These are phyloP conservation scores for Amylocystis lapponica DNA, from an alignment of 768 basidiomycete species.

Conservation along the genomic window DNA sequence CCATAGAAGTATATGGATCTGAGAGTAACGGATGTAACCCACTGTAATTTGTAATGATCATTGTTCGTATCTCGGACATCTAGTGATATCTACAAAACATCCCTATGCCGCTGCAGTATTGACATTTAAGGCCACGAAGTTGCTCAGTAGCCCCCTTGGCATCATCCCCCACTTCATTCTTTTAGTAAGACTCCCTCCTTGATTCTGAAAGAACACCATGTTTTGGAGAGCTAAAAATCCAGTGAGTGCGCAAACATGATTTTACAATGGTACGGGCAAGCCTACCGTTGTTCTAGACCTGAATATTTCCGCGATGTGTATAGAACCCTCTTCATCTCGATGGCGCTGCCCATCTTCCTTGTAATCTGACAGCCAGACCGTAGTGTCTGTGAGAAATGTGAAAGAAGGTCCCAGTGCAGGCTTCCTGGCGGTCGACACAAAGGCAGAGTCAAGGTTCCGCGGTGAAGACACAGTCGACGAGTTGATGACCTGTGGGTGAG, in stretches of 20 bases:
- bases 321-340: conserved; percentile 4
- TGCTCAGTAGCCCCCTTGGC: no score
- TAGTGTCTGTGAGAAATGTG: conserved; percentile 63
- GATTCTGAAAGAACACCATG: conserved; percentile 34
- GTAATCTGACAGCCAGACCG: conserved; percentile 57
- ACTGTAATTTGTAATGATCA: no score
- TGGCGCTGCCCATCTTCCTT: not conserved
- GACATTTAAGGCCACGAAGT: no score
- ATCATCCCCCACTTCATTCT: no score
- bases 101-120: no score
- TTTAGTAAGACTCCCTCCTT: conserved; percentile 7
- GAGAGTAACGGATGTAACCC: no score
- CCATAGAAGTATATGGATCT: no score
- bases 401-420: conserved; percentile 77
- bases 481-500: conserved; percentile 50
- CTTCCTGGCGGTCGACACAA: conserved; percentile 40
- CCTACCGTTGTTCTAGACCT: conserved; percentile 24
- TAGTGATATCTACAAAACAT: no score
- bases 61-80: no score
- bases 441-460: conserved; percentile 29
- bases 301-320: conserved; percentile 20
- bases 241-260: no score
- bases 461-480: conserved; percentile 35
- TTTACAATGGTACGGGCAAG: not conserved
- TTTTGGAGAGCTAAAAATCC: conserved; percentile 26